A percentile compares a stretch with the other conserved stretches of the same genome.
These are phyloP conservation scores for Urochloa ruziziensis DNA, from an alignment of 176 grass and related monocot genomes.

Conservation along the genomic window DNA sequence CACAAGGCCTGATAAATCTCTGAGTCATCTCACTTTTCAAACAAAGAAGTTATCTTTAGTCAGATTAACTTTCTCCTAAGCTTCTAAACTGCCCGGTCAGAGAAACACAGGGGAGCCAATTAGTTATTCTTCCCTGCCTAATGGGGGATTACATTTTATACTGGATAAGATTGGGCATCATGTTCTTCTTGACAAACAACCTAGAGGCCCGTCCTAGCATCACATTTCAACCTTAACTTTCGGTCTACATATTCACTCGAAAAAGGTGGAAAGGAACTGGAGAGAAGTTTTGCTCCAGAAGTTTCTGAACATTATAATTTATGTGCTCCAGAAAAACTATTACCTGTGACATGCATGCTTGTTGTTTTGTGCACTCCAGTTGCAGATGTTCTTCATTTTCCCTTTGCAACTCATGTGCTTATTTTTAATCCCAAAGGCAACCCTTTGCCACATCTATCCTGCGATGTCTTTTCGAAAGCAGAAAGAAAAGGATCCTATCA, in stretches of 20 bases:
- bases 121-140: too few relatives aligned
- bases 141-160: too few relatives aligned
- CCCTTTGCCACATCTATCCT: neutral
- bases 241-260: neutral
- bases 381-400: neutral
- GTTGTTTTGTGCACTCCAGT: neutral
- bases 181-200: neutral
- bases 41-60: neutral
- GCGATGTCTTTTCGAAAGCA: neutral
- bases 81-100: neutral
- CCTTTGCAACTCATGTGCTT: neutral
- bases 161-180: neutral
- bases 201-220: neutral
- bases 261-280: neutral
- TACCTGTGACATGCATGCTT: neutral
- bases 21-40: neutral
- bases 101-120: neutral
- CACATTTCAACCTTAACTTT: neutral
- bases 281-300: neutral
- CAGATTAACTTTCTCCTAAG: neutral
- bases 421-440: neutral
- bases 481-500: neutral
- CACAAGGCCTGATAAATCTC: neutral
- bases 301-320: neutral
- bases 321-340: neutral